Evolutionary conservation across 768 basidiomycete species (phyloP).

Genomic region (Serendipita sp.): DNA sequence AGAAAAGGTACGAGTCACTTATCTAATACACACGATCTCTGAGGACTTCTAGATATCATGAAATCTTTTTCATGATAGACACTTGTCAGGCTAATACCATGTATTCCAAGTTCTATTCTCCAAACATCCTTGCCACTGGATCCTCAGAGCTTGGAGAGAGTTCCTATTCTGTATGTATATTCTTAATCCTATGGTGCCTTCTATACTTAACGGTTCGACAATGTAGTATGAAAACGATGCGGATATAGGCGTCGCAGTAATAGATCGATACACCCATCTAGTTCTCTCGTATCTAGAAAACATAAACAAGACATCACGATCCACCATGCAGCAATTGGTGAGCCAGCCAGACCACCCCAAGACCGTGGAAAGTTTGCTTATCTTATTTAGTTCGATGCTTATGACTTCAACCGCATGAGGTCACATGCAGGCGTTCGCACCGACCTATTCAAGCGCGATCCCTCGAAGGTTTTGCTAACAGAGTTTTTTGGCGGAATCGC

Average conservation of each 20-base stretch:
- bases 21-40: neutral
- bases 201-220: neutral
- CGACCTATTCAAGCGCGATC: constrained; percentile 53
- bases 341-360: neutral
- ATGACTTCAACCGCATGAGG: constrained; percentile 54
- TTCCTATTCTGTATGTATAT: constrained; percentile 67
- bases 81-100: constrained; percentile 96
- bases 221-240: constrained; percentile 77
- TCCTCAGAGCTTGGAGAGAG: constrained; percentile 73
- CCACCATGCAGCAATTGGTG: constrained; percentile 69
- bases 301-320: constrained; percentile 76
- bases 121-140: constrained; percentile 82
- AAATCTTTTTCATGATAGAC: constrained; percentile 95
- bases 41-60: constrained; percentile 55
- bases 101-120: constrained; percentile 86
- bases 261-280: constrained; percentile 88
- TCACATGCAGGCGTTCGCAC: constrained; percentile 84
- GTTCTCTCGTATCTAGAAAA: constrained; percentile 81
- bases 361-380: neutral
- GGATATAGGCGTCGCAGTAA: constrained; percentile 90
- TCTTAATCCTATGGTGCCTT: neutral
- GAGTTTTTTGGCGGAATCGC: constrained; percentile 85
- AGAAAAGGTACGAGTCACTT: constrained; percentile 48
- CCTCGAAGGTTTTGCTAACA: constrained; percentile 39
- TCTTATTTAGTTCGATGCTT: constrained; percentile 54